These are phyloP conservation scores for Yamadazyma phyllophila DNA, from an alignment of 805 yeast genomes.

Conservation along the genomic window DNA sequence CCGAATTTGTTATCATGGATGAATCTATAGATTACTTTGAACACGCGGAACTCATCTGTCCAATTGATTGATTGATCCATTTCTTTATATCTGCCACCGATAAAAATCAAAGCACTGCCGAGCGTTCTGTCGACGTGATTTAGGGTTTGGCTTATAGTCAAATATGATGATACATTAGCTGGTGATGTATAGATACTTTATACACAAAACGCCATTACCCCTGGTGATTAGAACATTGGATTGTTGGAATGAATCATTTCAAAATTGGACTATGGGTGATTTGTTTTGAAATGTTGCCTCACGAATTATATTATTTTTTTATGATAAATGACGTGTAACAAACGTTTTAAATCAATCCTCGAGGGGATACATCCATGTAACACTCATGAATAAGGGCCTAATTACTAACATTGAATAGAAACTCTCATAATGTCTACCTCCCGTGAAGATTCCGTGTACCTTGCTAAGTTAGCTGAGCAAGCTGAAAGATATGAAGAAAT, in stretches of 20 bases:
- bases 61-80: conserved; percentile 7
- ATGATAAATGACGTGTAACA: not conserved
- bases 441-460: conserved; percentile 97
- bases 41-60: not conserved
- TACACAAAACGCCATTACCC: not conserved
- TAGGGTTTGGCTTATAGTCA: not conserved
- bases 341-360: not conserved
- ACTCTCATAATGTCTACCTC: conserved; percentile 58
- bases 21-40: not conserved
- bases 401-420: conserved; percentile 7
- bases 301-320: not conserved
- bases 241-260: not conserved
- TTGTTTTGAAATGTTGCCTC: not conserved
- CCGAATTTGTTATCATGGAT: not conserved
- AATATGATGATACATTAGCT: no score
- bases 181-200: no score
- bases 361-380: not conserved
- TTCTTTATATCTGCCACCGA: conserved; percentile 4
- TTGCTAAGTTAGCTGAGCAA: conserved; percentile 98
- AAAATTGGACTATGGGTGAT: not conserved
- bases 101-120: not conserved
- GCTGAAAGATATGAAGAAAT: conserved; percentile 99
- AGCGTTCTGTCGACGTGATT: not conserved
- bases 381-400: not conserved
- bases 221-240: no score